These are phyloP conservation scores for Amanita brunnescens DNA, from an alignment of 768 basidiomycete species.

Conservation along the genomic window DNA sequence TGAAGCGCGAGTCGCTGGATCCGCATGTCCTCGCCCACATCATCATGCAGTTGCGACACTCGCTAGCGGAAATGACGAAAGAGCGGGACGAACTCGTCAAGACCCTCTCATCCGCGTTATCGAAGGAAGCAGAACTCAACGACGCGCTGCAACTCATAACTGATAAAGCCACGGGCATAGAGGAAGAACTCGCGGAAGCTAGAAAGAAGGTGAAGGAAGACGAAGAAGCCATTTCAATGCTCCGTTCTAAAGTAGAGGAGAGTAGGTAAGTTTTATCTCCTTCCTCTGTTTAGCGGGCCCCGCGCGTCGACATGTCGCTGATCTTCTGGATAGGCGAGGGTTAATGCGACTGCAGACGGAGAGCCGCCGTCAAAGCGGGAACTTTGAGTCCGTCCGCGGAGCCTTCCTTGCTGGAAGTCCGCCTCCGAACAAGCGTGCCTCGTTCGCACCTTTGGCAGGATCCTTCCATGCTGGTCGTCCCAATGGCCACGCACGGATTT, in stretches of 20 bases:
- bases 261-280: constrained; percentile 48
- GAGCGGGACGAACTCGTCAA: constrained; percentile 63
- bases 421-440: constrained; percentile 57
- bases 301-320: background rate
- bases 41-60: constrained; percentile 62
- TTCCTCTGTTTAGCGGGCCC: constrained; percentile 1
- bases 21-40: constrained; percentile 70
- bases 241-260: constrained; percentile 82
- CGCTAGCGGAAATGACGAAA: constrained; percentile 51
- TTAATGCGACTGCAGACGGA: constrained; percentile 83
- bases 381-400: constrained; percentile 23
- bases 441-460: constrained; percentile 51
- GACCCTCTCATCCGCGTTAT: constrained; percentile 39
- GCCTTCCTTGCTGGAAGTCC: constrained; percentile 43
- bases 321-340: constrained; percentile 46
- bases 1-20: constrained; percentile 47
- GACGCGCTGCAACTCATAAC: constrained; percentile 58
- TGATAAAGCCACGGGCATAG: constrained; percentile 51
- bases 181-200: constrained; percentile 46
- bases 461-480: constrained; percentile 36
- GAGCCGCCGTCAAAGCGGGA: constrained; percentile 51
- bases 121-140: constrained; percentile 50
- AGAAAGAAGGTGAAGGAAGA: constrained; percentile 54
- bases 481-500: constrained; percentile 58
- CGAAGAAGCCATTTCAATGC: constrained; percentile 65